A percentile compares a stretch with the other conserved stretches of the same genome.
phyloP scores from a whole-genome alignment of 768 basidiomycete genomes.

The Lactarius hatsudake region DNA sequence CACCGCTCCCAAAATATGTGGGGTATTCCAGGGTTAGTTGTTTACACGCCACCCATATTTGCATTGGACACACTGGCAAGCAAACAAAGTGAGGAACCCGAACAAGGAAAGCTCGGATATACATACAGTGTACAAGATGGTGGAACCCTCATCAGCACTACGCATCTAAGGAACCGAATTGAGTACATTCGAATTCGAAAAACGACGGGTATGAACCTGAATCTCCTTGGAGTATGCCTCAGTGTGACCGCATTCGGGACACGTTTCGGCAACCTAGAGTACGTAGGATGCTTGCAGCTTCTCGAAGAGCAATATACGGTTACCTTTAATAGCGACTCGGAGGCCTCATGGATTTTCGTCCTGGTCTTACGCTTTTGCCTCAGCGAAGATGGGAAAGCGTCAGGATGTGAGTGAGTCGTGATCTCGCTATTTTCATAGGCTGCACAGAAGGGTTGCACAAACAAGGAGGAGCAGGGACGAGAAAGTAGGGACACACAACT shows the following conservation, averaged over 20 bases:
- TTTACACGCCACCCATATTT: constrained; percentile 82
- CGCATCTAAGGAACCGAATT: constrained; percentile 51
- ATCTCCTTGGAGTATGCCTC: constrained; percentile 87
- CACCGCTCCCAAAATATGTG: background rate
- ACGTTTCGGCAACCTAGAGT: constrained; percentile 80
- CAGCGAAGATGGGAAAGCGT: constrained; percentile 89
- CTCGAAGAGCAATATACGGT: background rate
- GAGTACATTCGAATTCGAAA: background rate
- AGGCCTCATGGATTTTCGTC: constrained; percentile 72
- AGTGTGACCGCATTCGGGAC: constrained; percentile 80
- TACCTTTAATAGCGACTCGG: constrained; percentile 64
- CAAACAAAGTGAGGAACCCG: constrained; percentile 21
- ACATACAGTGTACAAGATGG: constrained; percentile 89
- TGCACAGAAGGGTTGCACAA: constrained; percentile 33
- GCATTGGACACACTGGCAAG: constrained; percentile 64
- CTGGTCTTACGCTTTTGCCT: constrained; percentile 87
- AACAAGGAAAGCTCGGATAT: constrained; percentile 7
- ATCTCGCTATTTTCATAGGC: constrained; percentile 93
- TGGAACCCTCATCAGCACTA: constrained; percentile 92
- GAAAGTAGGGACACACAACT: constrained; percentile 60
- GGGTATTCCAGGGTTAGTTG: constrained; percentile 43
- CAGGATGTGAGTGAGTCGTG: constrained; percentile 85
- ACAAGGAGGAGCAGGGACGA: background rate
- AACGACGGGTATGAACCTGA: constrained; percentile 53
- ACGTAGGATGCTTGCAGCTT: background rate